phyloP scores from a whole-genome alignment of 331 rosid species.

The Ulmus americana region DNA sequence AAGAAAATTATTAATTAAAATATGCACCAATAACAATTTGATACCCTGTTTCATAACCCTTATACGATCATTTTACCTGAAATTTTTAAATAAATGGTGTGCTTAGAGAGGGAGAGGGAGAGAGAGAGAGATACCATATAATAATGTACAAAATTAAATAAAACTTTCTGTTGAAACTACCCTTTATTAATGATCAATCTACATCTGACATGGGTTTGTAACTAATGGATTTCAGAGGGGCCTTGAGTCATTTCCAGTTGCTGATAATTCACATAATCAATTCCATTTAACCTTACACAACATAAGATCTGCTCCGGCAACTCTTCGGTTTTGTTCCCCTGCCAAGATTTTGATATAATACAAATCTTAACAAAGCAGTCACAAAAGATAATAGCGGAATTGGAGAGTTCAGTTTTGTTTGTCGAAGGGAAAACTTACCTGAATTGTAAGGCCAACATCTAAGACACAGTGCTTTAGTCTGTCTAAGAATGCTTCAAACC shows the following conservation, averaged over 20 bases:
- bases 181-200: slow-evolving; percentile 15
- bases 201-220: too few species aligned
- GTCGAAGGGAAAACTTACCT: slow-evolving; percentile 42
- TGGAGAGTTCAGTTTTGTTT: slow-evolving; percentile 12
- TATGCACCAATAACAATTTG: too few species aligned
- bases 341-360: slow-evolving; percentile 25
- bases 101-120: background rate
- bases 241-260: slow-evolving; percentile 64
- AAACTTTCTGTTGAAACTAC: slow-evolving; percentile 18
- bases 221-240: slow-evolving; percentile 25
- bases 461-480: slow-evolving; percentile 70
- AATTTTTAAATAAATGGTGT: too few species aligned
- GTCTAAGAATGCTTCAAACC: slow-evolving; percentile 82
- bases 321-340: slow-evolving; percentile 95
- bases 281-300: slow-evolving; percentile 79
- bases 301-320: slow-evolving; percentile 89
- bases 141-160: slow-evolving; percentile 8
- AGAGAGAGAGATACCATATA: slow-evolving; percentile 7
- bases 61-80: too few species aligned
- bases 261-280: slow-evolving; percentile 70
- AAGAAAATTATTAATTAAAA: too few species aligned
- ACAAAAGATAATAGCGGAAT: background rate
- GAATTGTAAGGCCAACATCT: slow-evolving; percentile 92
- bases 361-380: background rate
- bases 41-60: too few species aligned